Evolutionary conservation across 192 early-diverging fungal species (phyloP).

Genomic region (Paraglomus brasilianum): DNA sequence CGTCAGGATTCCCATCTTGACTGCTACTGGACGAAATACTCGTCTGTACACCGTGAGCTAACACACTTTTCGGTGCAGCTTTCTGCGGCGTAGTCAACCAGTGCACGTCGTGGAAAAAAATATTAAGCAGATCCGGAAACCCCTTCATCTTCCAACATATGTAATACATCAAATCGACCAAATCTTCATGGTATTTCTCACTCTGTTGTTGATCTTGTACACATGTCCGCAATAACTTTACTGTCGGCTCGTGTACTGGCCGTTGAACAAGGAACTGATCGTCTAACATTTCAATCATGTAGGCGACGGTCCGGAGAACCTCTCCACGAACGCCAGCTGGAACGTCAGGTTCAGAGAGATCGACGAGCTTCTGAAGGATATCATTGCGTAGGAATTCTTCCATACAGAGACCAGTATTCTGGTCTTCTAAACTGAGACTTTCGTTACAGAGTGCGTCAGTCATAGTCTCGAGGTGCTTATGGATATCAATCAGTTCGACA

Average conservation of each 20-base stretch:
- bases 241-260: constrained; percentile 82
- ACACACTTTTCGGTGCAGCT: constrained; percentile 24
- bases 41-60: background rate
- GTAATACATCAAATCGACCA: constrained; percentile 73
- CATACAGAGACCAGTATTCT: constrained; percentile 79
- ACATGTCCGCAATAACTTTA: constrained; percentile 70
- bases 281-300: constrained; percentile 82
- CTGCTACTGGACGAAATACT: constrained; percentile 18
- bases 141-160: constrained; percentile 81
- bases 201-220: constrained; percentile 54
- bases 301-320: constrained; percentile 73
- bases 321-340: constrained; percentile 79
- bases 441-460: constrained; percentile 88
- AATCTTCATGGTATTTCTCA: constrained; percentile 58
- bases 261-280: constrained; percentile 89
- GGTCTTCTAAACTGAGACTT: constrained; percentile 70
- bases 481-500: constrained; percentile 78
- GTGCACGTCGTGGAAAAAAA: constrained; percentile 72
- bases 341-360: constrained; percentile 71
- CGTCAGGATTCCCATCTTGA: constrained; percentile 29
- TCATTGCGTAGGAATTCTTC: constrained; percentile 85
- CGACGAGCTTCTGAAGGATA: constrained; percentile 77
- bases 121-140: constrained; percentile 66
- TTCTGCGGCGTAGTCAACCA: constrained; percentile 62
- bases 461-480: constrained; percentile 72